phyloP scores from a whole-genome alignment of 2,329 filamentous ascomycete species.

The Colletotrichum melonis region DNA sequence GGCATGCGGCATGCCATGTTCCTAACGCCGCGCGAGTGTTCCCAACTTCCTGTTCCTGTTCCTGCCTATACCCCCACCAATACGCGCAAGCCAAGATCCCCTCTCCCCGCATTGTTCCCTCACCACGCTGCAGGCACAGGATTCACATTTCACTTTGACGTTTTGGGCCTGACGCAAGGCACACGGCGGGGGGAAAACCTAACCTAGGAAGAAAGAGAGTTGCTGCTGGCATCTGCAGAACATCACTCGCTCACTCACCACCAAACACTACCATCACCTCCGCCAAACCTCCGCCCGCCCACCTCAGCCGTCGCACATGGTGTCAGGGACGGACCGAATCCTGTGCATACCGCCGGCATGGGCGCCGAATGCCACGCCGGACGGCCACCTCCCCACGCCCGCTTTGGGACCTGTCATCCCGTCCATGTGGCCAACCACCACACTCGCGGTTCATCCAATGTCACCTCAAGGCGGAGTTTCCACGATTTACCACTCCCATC shows the following conservation, averaged over 20 bases:
- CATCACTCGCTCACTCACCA: not conserved
- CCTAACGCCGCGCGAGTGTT: not conserved
- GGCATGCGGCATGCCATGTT: not conserved
- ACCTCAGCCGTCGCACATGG: slow-evolving; percentile 8
- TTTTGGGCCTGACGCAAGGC: not conserved
- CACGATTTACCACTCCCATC: not conserved
- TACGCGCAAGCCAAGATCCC: not conserved
- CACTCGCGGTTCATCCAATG: slow-evolving; percentile 27
- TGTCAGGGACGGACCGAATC: slow-evolving; percentile 27
- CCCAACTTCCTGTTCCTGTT: not conserved
- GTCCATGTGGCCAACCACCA: not conserved
- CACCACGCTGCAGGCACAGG: not conserved
- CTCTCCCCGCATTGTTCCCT: not conserved
- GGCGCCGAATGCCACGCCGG: slow-evolving; percentile 26
- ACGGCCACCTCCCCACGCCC: not conserved
- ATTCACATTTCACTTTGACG: not conserved
- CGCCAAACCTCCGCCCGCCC: not conserved
- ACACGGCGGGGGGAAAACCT: not conserved
- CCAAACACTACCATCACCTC: not conserved
- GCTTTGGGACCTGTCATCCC: slow-evolving; percentile 13
- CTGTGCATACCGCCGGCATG: slow-evolving; percentile 19
- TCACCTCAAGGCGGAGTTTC: not conserved
- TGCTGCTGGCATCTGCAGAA: not conserved
- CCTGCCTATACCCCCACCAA: not conserved
- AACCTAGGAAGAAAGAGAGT: not conserved